Evolutionary conservation across 2,329 filamentous ascomycete species (phyloP).

Genomic region (Lithohypha guttulata): DNA sequence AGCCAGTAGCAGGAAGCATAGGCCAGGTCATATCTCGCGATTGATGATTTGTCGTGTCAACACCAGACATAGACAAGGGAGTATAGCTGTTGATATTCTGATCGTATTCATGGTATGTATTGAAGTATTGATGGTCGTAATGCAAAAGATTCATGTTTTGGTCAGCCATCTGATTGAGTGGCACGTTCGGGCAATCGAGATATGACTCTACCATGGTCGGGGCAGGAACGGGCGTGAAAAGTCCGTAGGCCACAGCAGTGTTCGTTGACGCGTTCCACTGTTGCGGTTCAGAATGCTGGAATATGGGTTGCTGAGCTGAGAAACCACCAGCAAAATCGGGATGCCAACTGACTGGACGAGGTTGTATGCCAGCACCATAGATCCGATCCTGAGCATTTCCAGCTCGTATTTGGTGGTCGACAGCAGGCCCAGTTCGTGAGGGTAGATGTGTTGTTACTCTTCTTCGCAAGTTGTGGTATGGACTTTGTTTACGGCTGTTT

Average conservation of each 20-base stretch:
- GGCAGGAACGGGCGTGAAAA: constrained; percentile 19
- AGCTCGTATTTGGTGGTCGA: constrained; percentile 16
- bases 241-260: constrained; percentile 20
- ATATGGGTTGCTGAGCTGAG: constrained; percentile 3
- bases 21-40: constrained; percentile 9
- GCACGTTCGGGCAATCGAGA: constrained; percentile 17
- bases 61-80: neutral
- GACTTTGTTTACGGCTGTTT: constrained; percentile 19
- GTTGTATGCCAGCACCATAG: constrained; percentile 2
- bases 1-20: constrained; percentile 5
- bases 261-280: constrained; percentile 6
- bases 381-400: constrained; percentile 8
- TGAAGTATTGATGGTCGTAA: constrained; percentile 3
- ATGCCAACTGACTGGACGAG: constrained; percentile 22
- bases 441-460: constrained; percentile 18
- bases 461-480: constrained; percentile 13
- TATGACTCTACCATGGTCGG: constrained; percentile 18
- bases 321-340: constrained; percentile 13
- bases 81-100: neutral
- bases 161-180: constrained; percentile 16
- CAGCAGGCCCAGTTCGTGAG: constrained; percentile 15
- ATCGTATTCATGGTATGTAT: neutral
- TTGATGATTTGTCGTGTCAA: neutral
- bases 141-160: constrained; percentile 7
- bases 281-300: constrained; percentile 8